A percentile compares a stretch with the other conserved stretches of the same genome.
phyloP scores from a whole-genome alignment of 192 early-diverging fungal species.

The Backusella tuberculispora region DNA sequence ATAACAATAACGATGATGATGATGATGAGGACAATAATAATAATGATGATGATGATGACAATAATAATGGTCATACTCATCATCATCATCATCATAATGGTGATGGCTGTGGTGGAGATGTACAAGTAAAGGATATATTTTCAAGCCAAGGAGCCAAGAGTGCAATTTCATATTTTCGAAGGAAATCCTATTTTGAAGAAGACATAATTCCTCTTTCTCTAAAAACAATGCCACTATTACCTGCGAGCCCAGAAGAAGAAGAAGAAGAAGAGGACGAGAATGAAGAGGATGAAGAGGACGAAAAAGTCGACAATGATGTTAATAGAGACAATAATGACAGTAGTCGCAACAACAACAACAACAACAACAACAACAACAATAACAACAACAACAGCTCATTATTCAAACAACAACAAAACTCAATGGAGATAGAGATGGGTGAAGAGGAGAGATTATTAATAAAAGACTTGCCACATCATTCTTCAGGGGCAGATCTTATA shows the following conservation, averaged over 20 bases:
- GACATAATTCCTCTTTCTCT: slow-evolving; percentile 20
- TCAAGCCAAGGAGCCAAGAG: slow-evolving; percentile 22
- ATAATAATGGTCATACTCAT: neutral
- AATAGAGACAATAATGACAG: no score
- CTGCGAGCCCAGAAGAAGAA: neutral
- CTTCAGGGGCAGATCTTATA: neutral
- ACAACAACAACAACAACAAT: no score
- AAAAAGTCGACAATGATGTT: no score
- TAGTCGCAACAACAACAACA: no score
- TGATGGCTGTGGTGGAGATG: neutral
- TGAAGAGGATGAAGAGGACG: neutral
- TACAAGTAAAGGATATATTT: slow-evolving; percentile 22
- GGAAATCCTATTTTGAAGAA: slow-evolving; percentile 21
- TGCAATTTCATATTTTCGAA: slow-evolving; percentile 22
- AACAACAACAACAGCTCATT: no score
- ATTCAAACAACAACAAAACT: neutral
- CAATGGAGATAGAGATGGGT: neutral
- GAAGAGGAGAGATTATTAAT: neutral
- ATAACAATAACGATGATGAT: no score
- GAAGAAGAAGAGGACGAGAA: neutral
- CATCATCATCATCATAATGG: neutral
- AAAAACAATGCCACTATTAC: slow-evolving; percentile 6
- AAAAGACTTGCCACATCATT: neutral
- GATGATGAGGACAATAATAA: no score
- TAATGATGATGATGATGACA: neutral